These are phyloP conservation scores for Talaromyces sp. DNA, from an alignment of 2,329 filamentous ascomycete genomes.

Conservation along the genomic window DNA sequence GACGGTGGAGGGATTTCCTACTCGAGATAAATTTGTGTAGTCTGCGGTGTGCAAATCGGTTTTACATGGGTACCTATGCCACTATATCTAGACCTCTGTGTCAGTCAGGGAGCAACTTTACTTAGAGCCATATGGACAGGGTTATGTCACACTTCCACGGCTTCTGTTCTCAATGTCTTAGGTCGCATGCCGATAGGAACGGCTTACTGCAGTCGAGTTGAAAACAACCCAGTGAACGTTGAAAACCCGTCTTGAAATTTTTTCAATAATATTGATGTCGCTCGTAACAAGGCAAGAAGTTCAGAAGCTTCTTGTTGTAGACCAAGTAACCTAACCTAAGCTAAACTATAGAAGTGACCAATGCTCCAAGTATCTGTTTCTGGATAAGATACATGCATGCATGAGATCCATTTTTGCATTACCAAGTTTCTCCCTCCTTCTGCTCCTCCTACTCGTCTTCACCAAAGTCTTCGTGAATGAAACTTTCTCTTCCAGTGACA, in stretches of 20 bases:
- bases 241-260: neutral
- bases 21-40: neutral
- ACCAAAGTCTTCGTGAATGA: neutral
- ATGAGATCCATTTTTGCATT: neutral
- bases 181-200: neutral
- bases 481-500: neutral
- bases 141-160: neutral
- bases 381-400: conserved; percentile 2
- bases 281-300: conserved; percentile 13
- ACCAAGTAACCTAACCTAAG: neutral
- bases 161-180: neutral
- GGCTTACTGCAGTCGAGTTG: neutral
- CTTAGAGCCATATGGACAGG: no score
- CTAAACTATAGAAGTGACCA: neutral
- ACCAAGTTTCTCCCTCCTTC: neutral
- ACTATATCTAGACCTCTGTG: no score
- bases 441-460: neutral
- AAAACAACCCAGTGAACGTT: neutral
- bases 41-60: neutral
- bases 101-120: no score
- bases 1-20: neutral
- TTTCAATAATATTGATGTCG: neutral
- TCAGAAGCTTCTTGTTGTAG: conserved; percentile 19
- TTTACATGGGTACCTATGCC: neutral
- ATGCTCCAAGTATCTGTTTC: neutral